A percentile compares a stretch with the other conserved stretches of the same genome.
Conservation (phyloP, 805 yeast species). For the Pachysolen tannophilus region DNA sequence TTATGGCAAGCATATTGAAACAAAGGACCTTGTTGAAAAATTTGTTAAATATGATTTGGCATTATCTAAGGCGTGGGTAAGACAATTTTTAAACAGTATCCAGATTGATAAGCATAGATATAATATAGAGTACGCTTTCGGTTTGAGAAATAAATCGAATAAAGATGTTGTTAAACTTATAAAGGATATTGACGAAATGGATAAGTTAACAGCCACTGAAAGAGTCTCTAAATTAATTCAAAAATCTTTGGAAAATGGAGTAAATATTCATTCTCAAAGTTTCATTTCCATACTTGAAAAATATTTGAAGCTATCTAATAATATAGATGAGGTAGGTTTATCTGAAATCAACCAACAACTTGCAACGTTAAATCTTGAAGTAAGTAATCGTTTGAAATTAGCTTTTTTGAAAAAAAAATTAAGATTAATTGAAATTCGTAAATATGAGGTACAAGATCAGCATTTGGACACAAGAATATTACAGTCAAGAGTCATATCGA, state of each 20-base stretch:
- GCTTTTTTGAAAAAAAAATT: constrained; percentile 2
- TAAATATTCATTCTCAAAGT: background rate
- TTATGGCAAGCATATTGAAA: background rate
- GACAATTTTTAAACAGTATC: background rate
- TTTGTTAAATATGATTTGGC: background rate
- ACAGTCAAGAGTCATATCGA: constrained; percentile 1
- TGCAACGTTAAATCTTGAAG: no score
- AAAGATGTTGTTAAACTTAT: background rate
- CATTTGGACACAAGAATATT: background rate
- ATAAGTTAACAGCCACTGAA: background rate
- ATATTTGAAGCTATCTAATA: background rate
- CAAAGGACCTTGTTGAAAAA: background rate
- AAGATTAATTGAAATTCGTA: background rate
- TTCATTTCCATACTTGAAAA: background rate
- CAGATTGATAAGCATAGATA: background rate
- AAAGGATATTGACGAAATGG: background rate
- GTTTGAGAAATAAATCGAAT: background rate
- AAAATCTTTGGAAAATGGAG: constrained; percentile 1
- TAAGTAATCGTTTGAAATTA: background rate
- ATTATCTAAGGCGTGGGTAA: constrained; percentile 1
- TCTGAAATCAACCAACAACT: background rate
- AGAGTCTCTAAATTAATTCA: constrained; percentile 1
- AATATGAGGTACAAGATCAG: background rate
- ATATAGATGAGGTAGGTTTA: background rate
- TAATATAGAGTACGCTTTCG: no score